Percentiles rank a stretch among this genome's conserved stretches.
Conservation (phyloP, 805 yeast genomes). For the Suhomyces pyralidae region DNA sequence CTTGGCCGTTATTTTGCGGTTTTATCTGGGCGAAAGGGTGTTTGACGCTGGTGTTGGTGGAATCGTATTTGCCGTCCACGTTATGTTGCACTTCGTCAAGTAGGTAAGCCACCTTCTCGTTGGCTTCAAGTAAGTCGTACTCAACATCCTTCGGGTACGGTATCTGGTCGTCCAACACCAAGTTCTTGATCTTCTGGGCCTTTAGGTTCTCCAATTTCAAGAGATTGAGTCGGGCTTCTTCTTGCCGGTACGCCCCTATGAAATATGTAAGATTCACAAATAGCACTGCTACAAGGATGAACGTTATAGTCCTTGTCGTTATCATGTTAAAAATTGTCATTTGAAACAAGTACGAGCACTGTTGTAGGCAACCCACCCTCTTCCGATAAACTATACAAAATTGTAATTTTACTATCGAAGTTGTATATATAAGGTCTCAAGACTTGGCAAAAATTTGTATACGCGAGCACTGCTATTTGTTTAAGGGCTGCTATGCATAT, state of each 20-base stretch:
- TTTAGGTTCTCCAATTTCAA: constrained; percentile 13
- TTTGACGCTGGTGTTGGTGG: constrained; percentile 11
- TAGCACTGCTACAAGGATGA: constrained; percentile 12
- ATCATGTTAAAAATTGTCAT: background rate
- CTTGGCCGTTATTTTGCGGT: background rate
- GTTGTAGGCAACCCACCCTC: background rate
- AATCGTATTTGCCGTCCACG: constrained; percentile 14
- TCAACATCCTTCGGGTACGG: constrained; percentile 8
- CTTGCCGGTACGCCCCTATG: constrained; percentile 14
- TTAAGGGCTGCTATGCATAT: background rate
- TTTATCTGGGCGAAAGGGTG: constrained; percentile 5
- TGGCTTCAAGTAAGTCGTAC: constrained; percentile 15
- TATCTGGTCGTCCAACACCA: constrained; percentile 20
- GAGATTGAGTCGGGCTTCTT: constrained; percentile 15
- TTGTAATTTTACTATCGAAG: background rate
- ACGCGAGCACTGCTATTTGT: background rate
- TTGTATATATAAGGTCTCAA: background rate
- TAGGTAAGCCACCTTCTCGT: constrained; percentile 10
- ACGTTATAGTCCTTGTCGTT: background rate
- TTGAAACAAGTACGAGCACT: background rate
- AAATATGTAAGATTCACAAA: constrained; percentile 20
- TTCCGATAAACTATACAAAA: background rate
- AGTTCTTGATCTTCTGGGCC: constrained; percentile 8
- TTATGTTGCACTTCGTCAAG: constrained; percentile 2
- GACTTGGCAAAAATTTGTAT: background rate